Base-by-base conservation (phyloP, 2,329 filamentous ascomycete species). In the Sordariomycetes sp. region DNA sequence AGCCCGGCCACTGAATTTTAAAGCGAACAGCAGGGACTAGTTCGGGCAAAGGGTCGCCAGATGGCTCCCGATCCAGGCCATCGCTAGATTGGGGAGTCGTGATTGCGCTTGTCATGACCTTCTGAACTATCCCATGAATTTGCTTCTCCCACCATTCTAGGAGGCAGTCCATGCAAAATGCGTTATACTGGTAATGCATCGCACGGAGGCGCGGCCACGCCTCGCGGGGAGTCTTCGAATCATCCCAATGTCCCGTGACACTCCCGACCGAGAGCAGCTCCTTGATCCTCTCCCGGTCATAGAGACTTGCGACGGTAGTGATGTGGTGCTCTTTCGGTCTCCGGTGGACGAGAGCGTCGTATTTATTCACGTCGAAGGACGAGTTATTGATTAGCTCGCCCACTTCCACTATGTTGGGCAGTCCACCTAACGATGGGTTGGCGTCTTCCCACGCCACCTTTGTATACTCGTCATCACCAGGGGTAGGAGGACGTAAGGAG, bases 111-210 rank as follows among this genome's bases (percentile, higher is more conserved):
- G 32, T 22, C 55, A 53, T 10, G 10, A 36, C 50, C 51, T 28
- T 28, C 24, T 22, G 32, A 17, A 42, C 50, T 22, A 34, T 50
- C 22, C 8, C 17, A 3, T n/a, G 10, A 20, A 50, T 51, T 17
- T 25, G 5, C 35, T 20, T 34, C 7, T 57, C 55, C 55, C 55
- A 57, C 55, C 55, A 57, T 17, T 57, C 24, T 8, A 57, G 22
- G 20, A 57, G 36, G 51, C 55, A 57, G 32, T 57, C 55, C 50
- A 57, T 57, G 51, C 55, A 57, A 25, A 57, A 57, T 20, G 55
- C 55, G n/a, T 53, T 57, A 4, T 20, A 32, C 7, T 53, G 55
- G 24, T 57, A 35, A 22, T 53, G 36, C 36, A 57, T 25, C 13
- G 55, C 34, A 1, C 32, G 24, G 1, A 57, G 36, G 15, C 55